Conservation (phyloP, 768 basidiomycete species). For the Trametes punicea region DNA sequence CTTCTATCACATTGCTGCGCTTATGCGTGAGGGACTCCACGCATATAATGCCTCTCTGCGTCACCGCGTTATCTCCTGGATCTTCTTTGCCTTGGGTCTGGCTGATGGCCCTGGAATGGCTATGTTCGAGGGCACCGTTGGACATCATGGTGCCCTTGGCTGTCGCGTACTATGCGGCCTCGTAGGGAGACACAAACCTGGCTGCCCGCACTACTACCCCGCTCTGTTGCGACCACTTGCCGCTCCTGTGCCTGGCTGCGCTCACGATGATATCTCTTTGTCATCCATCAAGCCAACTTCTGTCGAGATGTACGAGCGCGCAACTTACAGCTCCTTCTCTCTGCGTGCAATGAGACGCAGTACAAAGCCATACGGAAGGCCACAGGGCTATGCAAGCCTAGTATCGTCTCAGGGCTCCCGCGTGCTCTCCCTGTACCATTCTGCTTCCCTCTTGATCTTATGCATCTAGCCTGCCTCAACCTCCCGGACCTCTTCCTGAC, state of each 20-base stretch:
- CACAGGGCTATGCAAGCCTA: conserved; percentile 37
- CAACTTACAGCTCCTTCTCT: conserved; percentile 20
- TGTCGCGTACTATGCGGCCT: conserved; percentile 35
- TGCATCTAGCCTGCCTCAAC: conserved; percentile 40
- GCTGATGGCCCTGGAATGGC: conserved; percentile 18
- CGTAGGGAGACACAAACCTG: conserved; percentile 29
- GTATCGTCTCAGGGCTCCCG: conserved; percentile 32
- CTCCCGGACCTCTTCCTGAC: conserved; percentile 32
- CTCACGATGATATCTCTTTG: conserved; percentile 32
- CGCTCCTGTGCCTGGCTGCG: conserved; percentile 21
- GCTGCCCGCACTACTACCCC: conserved; percentile 33
- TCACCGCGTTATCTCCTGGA: neutral
- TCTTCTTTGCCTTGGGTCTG: neutral
- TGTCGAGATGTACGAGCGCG: conserved; percentile 11
- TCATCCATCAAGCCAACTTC: neutral
- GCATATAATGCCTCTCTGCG: conserved; percentile 28
- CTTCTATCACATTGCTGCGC: conserved; percentile 29
- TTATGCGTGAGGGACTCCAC: conserved; percentile 27
- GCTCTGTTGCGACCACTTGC: conserved; percentile 28
- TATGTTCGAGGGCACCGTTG: conserved; percentile 33
- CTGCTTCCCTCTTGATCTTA: conserved; percentile 34
- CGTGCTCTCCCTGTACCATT: neutral
- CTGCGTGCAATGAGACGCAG: conserved; percentile 24
- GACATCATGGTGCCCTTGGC: conserved; percentile 32
- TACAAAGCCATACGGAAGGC: conserved; percentile 27